These are phyloP conservation scores for Catunica adiposa DNA, from an alignment of 2,329 filamentous ascomycete species.

Conservation along the genomic window DNA sequence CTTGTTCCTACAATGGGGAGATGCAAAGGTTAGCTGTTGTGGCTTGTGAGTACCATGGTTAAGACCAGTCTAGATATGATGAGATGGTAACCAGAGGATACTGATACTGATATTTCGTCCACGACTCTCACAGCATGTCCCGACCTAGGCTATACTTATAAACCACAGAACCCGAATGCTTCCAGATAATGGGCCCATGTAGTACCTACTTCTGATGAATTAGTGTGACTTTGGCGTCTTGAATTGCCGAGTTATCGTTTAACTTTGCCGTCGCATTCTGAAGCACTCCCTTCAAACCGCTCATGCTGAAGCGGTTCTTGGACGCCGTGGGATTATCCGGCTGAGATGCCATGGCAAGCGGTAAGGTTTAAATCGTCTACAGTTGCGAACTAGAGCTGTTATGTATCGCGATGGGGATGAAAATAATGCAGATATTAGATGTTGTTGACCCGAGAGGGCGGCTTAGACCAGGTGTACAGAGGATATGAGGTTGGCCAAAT, in stretches of 20 bases:
- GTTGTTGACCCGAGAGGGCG: no score
- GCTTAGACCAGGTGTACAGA: no score
- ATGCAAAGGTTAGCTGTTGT: conserved; percentile 4
- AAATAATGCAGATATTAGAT: no score
- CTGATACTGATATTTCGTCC: neutral
- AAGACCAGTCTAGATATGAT: no score
- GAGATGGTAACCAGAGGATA: no score
- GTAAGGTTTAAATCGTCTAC: neutral
- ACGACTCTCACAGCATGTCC: neutral
- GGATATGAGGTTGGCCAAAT: no score
- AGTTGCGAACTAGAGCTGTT: no score
- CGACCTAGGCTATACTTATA: neutral
- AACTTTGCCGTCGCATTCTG: conserved; percentile 9
- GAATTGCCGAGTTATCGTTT: conserved; percentile 8
- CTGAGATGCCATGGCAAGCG: conserved; percentile 4
- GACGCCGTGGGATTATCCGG: conserved; percentile 1
- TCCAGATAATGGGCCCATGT: neutral
- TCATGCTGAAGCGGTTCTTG: conserved; percentile 13
- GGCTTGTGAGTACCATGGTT: neutral
- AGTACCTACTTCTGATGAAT: conserved; percentile 39
- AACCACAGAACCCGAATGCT: neutral
- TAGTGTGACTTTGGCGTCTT: conserved; percentile 31
- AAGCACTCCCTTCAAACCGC: conserved; percentile 8
- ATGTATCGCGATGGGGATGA: no score
- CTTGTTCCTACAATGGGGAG: conserved; percentile 27